Evolutionary conservation across 2,329 filamentous ascomycete genomes (phyloP).

Genomic region (Leptodontidium sp.): DNA sequence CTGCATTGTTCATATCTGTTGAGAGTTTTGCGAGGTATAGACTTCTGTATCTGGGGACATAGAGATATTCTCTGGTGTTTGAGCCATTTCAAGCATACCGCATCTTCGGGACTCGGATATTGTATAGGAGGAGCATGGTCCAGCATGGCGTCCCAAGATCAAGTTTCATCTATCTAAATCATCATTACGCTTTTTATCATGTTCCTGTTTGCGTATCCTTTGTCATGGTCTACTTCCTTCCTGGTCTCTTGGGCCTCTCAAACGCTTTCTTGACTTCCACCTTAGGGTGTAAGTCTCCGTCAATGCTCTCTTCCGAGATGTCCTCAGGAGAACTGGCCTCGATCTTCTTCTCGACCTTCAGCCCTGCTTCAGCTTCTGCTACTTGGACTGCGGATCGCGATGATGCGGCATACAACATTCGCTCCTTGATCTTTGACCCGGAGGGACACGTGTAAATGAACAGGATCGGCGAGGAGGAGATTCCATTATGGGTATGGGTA

Average conservation of each 20-base stretch:
- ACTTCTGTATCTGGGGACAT: neutral
- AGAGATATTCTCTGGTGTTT: neutral
- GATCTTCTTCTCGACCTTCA: slow-evolving; percentile 75
- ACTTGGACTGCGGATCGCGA: slow-evolving; percentile 71
- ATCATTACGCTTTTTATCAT: neutral
- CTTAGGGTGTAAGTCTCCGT: slow-evolving; percentile 73
- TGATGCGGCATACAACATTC: slow-evolving; percentile 84
- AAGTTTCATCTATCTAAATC: neutral
- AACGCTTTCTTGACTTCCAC: slow-evolving; percentile 73
- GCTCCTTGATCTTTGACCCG: slow-evolving; percentile 77
- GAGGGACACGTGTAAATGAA: slow-evolving; percentile 86
- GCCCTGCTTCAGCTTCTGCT: slow-evolving; percentile 70
- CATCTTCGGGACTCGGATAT: slow-evolving; percentile 2
- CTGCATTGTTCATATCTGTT: neutral
- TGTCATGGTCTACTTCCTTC: slow-evolving; percentile 48
- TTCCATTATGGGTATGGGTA: slow-evolving; percentile 62
- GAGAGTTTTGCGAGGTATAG: neutral
- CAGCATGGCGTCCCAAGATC: slow-evolving; percentile 32
- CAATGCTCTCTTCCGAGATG: slow-evolving; percentile 71
- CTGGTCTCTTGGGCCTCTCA: slow-evolving; percentile 81
- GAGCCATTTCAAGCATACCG: neutral
- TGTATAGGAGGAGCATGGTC: slow-evolving; percentile 32
- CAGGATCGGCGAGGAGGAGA: slow-evolving; percentile 66
- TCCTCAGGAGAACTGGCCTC: slow-evolving; percentile 74
- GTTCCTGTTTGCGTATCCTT: neutral